Base-by-base conservation (phyloP, 306 rosid species). In the Hylodesmum podocarpum region DNA sequence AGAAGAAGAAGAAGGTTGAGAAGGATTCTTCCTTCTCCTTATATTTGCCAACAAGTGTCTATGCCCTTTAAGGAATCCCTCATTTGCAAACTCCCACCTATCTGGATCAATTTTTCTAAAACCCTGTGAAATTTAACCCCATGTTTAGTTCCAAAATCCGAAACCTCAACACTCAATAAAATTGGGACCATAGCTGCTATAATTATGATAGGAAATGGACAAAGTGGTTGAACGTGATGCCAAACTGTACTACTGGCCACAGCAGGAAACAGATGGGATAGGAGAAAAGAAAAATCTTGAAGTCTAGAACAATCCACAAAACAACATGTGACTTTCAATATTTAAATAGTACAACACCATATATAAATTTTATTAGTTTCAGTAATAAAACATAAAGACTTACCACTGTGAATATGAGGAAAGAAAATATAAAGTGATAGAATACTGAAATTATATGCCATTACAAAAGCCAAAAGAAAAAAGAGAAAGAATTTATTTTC, bases 81-180 rank as follows among this genome's bases (percentile, higher is more conserved):
- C 97, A 37, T 88, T 92, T 3, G 96, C 92, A 79, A 95, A 95
- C 75, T 92, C 98, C 98, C 98, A 95, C 74, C 61, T 87, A 66
- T 92, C 97, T 67, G 97, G 84, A 72, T 95, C 96, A 67, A 85
- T 84, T 83, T 95, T 95, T 69, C 97, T 88, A 82, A 95, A 95
- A 0, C 98, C 97, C 98, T 95, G 91, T 70, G 6, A 14, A n/a
- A 78, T 65, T 71, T 0, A 58, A 33, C 16, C 77, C 64, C 73
- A 41, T 21, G n/a, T 51, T 74, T 41, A 66, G 11, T 66, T 16
- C 18, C 39, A 10, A 16, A 46, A 16, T 31, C 6, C 43, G 4
- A 47, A 37, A 46, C 12, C 18, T 51, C 24, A 31, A 31, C 18
- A 53, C 8, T 37, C 12, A 12, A 3, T 5, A 0, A 29, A 29